phyloP scores from a whole-genome alignment of 129 eudicot genomes.

The Centrapalus pauciflorus region DNA sequence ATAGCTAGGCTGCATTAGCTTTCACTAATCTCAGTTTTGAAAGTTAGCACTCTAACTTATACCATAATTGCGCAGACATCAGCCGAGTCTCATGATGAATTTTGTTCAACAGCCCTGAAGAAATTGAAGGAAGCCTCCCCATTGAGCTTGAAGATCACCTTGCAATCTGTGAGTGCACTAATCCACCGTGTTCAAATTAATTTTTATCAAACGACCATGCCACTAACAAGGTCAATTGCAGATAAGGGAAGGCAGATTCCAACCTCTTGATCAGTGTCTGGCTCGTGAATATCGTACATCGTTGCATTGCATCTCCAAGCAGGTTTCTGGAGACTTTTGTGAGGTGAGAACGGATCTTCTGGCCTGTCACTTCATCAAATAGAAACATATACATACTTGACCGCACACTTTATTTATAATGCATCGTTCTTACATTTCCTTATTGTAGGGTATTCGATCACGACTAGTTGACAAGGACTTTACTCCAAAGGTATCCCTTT shows the following conservation, averaged over 20 bases:
- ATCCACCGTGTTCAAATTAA: neutral
- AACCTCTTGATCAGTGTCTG: conserved; percentile 75
- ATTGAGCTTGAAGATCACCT: conserved; percentile 78
- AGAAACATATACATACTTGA: neutral
- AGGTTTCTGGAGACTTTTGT: conserved; percentile 62
- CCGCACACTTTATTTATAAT: neutral
- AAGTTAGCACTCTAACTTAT: neutral
- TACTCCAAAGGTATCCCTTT: conserved; percentile 65
- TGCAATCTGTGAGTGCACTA: conserved; percentile 63
- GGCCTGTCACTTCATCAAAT: neutral
- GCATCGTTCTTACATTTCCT: neutral
- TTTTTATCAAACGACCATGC: neutral
- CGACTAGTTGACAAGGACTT: conserved; percentile 85
- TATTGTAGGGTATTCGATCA: conserved; percentile 79
- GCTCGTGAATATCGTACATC: conserved; percentile 72
- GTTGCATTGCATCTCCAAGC: conserved; percentile 47
- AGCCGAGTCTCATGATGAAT: conserved; percentile 37
- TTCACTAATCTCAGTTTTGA: neutral
- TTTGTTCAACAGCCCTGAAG: conserved; percentile 48
- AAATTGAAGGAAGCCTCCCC: conserved; percentile 83
- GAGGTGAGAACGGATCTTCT: conserved; percentile 47
- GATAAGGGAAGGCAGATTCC: conserved; percentile 88
- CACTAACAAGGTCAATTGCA: conserved; percentile 20
- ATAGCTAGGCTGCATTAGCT: neutral
- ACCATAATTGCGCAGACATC: conserved; percentile 17